phyloP scores from a whole-genome alignment of 1,139 yeast species.

The Lodderomyces metapsilosis region DNA sequence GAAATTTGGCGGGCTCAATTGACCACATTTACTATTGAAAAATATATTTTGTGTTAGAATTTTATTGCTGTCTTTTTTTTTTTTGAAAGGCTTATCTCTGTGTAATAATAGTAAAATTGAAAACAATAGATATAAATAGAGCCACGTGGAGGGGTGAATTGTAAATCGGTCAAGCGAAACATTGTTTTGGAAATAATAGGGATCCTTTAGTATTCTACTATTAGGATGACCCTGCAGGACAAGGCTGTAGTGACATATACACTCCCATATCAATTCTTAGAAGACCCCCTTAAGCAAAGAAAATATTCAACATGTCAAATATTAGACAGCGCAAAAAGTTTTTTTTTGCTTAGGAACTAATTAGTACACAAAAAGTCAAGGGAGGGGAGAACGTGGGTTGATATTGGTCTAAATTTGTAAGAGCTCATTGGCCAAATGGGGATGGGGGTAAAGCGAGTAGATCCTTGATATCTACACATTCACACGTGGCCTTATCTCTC shows the following conservation, averaged over 20 bases:
- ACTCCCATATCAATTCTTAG: no score
- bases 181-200: no score
- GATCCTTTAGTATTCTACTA: no score
- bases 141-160: slow-evolving; percentile 1
- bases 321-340: background rate
- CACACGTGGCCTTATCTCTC: background rate
- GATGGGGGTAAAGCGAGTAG: no score
- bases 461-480: no score
- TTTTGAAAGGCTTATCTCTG: background rate
- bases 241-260: no score
- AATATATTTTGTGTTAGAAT: background rate
- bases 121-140: background rate
- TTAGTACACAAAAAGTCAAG: background rate
- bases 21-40: no score
- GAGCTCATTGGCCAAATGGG: no score
- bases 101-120: background rate
- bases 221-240: no score
- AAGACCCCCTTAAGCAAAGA: background rate
- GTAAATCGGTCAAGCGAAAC: no score
- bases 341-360: background rate
- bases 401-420: no score
- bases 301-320: background rate
- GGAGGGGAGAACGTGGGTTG: background rate
- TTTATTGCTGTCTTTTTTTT: background rate
- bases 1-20: no score